Evolutionary conservation across 2,329 filamentous ascomycete genomes (phyloP).

Genomic region (Sporothrix protearum): DNA sequence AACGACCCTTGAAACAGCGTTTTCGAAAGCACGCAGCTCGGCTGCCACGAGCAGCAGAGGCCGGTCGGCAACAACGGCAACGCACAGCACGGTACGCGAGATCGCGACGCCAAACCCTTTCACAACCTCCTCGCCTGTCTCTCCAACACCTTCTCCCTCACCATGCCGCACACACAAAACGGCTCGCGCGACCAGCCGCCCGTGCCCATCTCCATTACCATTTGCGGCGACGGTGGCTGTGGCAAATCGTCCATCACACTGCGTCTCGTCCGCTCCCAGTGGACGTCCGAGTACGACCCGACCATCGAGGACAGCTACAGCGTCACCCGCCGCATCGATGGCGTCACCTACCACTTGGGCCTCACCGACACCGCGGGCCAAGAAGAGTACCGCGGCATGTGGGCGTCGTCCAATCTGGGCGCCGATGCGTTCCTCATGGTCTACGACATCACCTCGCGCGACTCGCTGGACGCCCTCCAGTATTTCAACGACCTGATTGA

Average conservation of each 20-base stretch:
- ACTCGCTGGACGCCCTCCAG: slow-evolving; percentile 66
- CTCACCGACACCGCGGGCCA: slow-evolving; percentile 86
- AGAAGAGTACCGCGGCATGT: slow-evolving; percentile 84
- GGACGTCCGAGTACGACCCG: slow-evolving; percentile 79
- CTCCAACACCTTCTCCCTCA: neutral
- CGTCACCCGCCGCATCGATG: slow-evolving; percentile 75
- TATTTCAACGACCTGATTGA: slow-evolving; percentile 82
- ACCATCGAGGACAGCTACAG: slow-evolving; percentile 83
- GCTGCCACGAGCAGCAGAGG: slow-evolving; percentile 15
- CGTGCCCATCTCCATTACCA: slow-evolving; percentile 68
- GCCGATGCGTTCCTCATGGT: slow-evolving; percentile 82
- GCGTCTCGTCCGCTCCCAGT: slow-evolving; percentile 75
- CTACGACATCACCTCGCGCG: slow-evolving; percentile 74
- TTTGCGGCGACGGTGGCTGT: slow-evolving; percentile 81
- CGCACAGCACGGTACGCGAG: neutral
- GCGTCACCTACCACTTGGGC: slow-evolving; percentile 72
- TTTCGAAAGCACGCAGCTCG: slow-evolving; percentile 8
- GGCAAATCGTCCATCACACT: slow-evolving; percentile 83
- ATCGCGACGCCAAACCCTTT: neutral
- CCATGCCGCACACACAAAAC: slow-evolving; percentile 24
- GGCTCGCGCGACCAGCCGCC: slow-evolving; percentile 38
- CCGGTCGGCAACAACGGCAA: neutral
- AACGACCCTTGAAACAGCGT: neutral
- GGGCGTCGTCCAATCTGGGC: slow-evolving; percentile 72
- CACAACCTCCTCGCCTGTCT: neutral